Base-by-base conservation (phyloP, 2,329 filamentous ascomycete species). In the Neofusicoccum laricinum region DNA sequence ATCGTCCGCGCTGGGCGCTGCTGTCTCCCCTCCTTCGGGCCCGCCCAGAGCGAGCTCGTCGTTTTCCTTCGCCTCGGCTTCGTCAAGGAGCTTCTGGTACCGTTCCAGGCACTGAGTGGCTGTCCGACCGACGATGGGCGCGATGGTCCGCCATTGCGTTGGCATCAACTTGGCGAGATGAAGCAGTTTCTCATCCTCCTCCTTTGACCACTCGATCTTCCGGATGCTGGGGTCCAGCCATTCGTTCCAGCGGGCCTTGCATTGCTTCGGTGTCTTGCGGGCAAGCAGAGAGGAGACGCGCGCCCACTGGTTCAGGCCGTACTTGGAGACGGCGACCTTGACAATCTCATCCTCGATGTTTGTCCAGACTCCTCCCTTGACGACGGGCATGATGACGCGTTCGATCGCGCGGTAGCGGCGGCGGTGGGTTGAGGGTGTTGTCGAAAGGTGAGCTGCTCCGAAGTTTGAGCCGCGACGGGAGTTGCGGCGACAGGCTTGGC, bases 81-180 rank as follows among this genome's bases (percentile, higher is more conserved):
- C 95, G 74, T 99, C 95, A 58, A 99, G 85, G 61, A 99, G 86
- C 77, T 94, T 96, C 78, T 98, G 93, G 77, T 99, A 99, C 65
- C 95, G 90, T 80, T 98, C 95, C 67, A 98, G 86, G 75, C 95
- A 99, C 80, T 98, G 95, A 68, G 95, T 98, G 53, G 95, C 95
- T 49, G 95, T 98, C 73, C 95, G 88, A 69, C 95, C 95, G 71
- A 99, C 93, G 70, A 98, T 94, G 63, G 95, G 93, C 65, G 95
- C 94, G 74, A 99, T 98, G 53, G 95, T 98, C 73, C 95, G 90
- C 95, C 95, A 99, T 86, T 99, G 95, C 32, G 94, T 98, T 64
- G 95, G 95, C 90, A 99, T 97, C 80, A 99, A 84, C 85, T 98
- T 99, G 67, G 95, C 95, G 73, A 99, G 85, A 74, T 98, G 95